phyloP scores from a whole-genome alignment of 257 asterid genomes.

The Anisodus tanguticus region DNA sequence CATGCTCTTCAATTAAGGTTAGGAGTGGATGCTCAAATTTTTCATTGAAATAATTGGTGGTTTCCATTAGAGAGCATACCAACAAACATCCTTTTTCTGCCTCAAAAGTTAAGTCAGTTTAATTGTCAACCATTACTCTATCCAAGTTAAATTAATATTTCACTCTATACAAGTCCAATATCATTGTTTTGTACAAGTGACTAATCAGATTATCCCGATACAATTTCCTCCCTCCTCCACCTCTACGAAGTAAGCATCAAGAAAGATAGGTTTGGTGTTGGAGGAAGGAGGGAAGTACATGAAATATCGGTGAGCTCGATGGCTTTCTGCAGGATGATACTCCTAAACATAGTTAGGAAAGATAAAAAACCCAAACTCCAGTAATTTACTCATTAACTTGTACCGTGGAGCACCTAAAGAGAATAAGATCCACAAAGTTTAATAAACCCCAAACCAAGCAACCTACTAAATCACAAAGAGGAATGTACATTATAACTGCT shows the following conservation, averaged over 20 bases:
- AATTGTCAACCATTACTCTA: not conserved
- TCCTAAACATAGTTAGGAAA: not conserved
- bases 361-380: not conserved
- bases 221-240: not conserved
- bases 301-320: not conserved
- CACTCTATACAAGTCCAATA: not conserved
- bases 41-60: not conserved
- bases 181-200: not conserved
- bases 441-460: not conserved
- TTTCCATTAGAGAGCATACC: not conserved
- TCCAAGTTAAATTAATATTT: not conserved
- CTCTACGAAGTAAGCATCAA: not conserved
- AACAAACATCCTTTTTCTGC: not conserved
- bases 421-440: not conserved
- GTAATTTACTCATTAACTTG: not conserved
- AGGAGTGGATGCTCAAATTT: not conserved
- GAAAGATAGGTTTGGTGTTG: not conserved
- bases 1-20: not conserved
- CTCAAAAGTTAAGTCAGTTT: not conserved
- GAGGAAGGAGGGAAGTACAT: slow-evolving; percentile 2
- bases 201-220: not conserved
- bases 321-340: not conserved
- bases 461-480: not conserved
- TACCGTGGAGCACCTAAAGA: slow-evolving; percentile 7
- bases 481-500: not conserved